These are phyloP conservation scores for Platismatia glauca DNA, from an alignment of 495 filamentous ascomycete genomes.

Conservation along the genomic window DNA sequence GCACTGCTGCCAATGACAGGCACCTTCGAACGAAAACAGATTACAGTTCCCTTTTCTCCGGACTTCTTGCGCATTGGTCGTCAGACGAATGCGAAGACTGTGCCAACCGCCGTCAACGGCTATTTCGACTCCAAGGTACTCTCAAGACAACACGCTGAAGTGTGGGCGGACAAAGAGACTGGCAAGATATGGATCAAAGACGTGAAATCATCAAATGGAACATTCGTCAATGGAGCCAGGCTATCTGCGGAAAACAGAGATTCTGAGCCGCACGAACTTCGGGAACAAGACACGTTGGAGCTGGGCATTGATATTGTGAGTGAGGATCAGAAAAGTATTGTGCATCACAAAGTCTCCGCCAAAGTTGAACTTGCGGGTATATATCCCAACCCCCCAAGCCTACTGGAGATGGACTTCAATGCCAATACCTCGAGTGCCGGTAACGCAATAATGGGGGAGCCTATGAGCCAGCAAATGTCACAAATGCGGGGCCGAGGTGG, in stretches of 20 bases:
- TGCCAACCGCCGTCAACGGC: conserved; percentile 80
- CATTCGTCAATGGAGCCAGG: conserved; percentile 89
- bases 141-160: conserved; percentile 89
- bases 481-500: conserved; percentile 62
- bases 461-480: conserved; percentile 45
- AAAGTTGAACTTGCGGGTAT: conserved; percentile 92
- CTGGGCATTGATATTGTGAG: conserved; percentile 96
- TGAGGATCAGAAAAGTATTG: conserved; percentile 94
- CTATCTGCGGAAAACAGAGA: conserved; percentile 88
- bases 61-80: conserved; percentile 87
- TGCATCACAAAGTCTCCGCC: conserved; percentile 95
- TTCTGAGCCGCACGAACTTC: conserved; percentile 85
- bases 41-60: conserved; percentile 78
- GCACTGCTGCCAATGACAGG: conserved; percentile 80
- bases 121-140: conserved; percentile 98
- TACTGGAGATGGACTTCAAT: conserved; percentile 81
- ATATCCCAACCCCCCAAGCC: conserved; percentile 54
- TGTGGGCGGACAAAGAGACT: conserved; percentile 73
- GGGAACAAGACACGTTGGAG: conserved; percentile 80
- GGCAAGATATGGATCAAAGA: conserved; percentile 95
- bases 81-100: conserved; percentile 92
- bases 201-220: conserved; percentile 96
- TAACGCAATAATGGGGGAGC: conserved; percentile 55
- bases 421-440: conserved; percentile 69
- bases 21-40: conserved; percentile 94